phyloP scores from a whole-genome alignment of 2,329 filamentous ascomycete genomes.

The Neofusicoccum sp. region DNA sequence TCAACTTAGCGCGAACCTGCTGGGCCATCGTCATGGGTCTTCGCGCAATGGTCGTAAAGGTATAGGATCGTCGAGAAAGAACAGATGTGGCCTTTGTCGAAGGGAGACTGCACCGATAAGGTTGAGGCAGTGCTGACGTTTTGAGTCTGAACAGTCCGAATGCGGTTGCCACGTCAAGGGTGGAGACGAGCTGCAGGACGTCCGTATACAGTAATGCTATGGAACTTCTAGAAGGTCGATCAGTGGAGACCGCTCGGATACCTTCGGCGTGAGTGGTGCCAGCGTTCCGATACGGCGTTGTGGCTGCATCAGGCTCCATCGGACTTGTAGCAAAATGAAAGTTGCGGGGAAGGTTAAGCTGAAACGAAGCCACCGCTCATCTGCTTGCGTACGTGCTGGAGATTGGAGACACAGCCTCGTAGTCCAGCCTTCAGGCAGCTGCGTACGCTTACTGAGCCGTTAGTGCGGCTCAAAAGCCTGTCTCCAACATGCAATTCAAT shows the following conservation, averaged over 20 bases:
- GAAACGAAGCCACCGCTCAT: neutral
- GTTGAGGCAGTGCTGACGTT: neutral
- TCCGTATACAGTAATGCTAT: neutral
- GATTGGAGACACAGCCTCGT: too few relatives aligned
- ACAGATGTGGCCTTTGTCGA: neutral
- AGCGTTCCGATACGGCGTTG: neutral
- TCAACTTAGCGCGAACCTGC: neutral
- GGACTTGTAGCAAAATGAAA: neutral
- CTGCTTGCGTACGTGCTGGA: neutral
- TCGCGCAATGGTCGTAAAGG: neutral
- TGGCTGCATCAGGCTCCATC: neutral
- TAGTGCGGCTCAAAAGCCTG: too few relatives aligned
- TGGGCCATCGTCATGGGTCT: neutral
- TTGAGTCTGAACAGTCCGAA: neutral
- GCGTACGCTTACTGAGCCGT: too few relatives aligned
- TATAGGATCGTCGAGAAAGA: neutral
- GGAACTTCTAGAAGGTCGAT: conserved; percentile 2
- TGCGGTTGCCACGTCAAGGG: conserved; percentile 1
- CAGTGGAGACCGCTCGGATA: conserved; percentile 3
- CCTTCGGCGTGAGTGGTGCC: conserved; percentile 2
- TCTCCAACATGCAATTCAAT: too few relatives aligned
- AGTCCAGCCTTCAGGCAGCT: too few relatives aligned
- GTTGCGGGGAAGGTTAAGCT: neutral
- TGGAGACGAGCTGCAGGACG: neutral
- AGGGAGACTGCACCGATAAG: neutral